Percentiles rank a stretch among this genome's conserved stretches.
These are phyloP conservation scores for Hansenula anomala DNA, from an alignment of 1,139 yeast species.

Conservation along the genomic window DNA sequence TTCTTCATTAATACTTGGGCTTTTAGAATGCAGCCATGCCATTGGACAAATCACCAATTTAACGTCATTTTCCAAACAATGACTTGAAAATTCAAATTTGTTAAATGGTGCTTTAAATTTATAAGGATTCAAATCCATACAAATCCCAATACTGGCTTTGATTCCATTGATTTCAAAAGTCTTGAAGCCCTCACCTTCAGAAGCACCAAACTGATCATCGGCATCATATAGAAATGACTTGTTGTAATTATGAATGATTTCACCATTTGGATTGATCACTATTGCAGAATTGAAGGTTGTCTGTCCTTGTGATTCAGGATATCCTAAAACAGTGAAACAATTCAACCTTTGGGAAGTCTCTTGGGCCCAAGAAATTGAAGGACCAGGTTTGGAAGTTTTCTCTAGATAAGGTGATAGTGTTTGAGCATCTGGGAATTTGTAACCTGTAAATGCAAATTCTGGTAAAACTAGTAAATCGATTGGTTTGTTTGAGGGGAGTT, in stretches of 20 bases:
- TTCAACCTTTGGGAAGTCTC: constrained; percentile 42
- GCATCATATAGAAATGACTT: constrained; percentile 76
- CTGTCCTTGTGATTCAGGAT: constrained; percentile 52
- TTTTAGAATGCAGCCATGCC: constrained; percentile 74
- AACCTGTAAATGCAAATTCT: constrained; percentile 84
- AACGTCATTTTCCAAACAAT: constrained; percentile 44
- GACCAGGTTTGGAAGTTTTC: constrained; percentile 31
- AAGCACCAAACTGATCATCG: constrained; percentile 79
- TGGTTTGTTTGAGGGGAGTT: constrained; percentile 12
- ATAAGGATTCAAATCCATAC: constrained; percentile 93
- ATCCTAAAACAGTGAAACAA: constrained; percentile 78
- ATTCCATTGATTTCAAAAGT: constrained; percentile 7
- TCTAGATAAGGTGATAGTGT: constrained; percentile 65
- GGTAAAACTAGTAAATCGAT: constrained; percentile 69
- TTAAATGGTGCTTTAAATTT: constrained; percentile 60
- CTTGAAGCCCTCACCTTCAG: constrained; percentile 40
- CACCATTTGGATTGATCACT: constrained; percentile 56
- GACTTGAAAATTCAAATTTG: constrained; percentile 42
- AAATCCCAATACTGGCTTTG: constrained; percentile 39
- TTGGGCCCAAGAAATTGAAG: constrained; percentile 53
- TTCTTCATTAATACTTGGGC: constrained; percentile 33
- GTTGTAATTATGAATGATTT: constrained; percentile 60
- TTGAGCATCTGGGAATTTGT: constrained; percentile 49
- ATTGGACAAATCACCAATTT: constrained; percentile 70
- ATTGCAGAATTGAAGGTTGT: constrained; percentile 69